Base-by-base conservation (phyloP, 2,329 filamentous ascomycete species). In the Hypocrella siamensis region DNA sequence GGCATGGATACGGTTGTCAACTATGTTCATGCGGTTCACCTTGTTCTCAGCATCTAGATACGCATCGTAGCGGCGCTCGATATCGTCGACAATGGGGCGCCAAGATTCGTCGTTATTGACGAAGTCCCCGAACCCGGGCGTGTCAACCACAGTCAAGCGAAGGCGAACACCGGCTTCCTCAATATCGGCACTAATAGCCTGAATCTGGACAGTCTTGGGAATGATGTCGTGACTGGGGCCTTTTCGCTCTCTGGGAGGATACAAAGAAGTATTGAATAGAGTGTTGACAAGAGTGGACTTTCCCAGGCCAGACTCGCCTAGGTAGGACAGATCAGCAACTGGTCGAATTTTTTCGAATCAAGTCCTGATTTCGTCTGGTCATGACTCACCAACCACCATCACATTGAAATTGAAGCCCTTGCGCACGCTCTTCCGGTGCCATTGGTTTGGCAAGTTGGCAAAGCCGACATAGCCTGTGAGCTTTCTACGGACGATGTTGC, bases 361-460 rank as follows among this genome's bases (percentile, higher is more conserved):
- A 11, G 9, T 12, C 12, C 25, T 8, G 14, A 6, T 14, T 10
- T 21, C 11, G 17, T 17, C 12, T 2, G 3, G 10, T 4, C n/a
- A 11, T 6, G 19, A 78, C 86, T 53, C 70, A 96, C 90, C 90
- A 62, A 98, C 90, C 61, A 98, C 90, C 90, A 98, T 98, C 46
- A 98, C 90, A 57, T 98, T 98, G 72, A 98, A 98, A 74, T 96
- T 98, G 75, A 98, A 98, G 40, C 90, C 90, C 65, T 98, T 98
- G 56, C 90, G 84, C 51, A 98, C 90, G 75, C 86, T 94, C 79
- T 98, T 98, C 61, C 90, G 88, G 70, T 98, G 90, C 90, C 90
- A 98, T 65, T 98, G 90, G 66, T 98, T 98, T 42, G 90, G 90
- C 54, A 98, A 64, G 59, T 98, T 98, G 58, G 90, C 90, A 53